Evolutionary conservation across 495 filamentous ascomycete genomes (phyloP).

Genomic region (Penicillium psychrofluorescens): DNA sequence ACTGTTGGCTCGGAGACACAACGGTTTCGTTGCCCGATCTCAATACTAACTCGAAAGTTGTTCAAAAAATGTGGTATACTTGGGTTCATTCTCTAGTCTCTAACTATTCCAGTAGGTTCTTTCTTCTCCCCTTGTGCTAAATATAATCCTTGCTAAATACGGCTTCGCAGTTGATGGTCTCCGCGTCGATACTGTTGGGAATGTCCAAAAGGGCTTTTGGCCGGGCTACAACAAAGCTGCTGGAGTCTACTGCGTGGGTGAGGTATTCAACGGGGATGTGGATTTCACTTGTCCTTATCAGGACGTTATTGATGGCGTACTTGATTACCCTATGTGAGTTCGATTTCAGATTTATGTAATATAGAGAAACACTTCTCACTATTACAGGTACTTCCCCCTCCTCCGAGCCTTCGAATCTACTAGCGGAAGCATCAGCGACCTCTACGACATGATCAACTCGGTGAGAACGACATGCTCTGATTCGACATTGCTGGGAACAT

Average conservation of each 20-base stretch:
- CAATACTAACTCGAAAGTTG: constrained; percentile 51
- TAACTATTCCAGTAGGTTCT: constrained; percentile 51
- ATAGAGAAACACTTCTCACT: too few relatives aligned
- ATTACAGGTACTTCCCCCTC: constrained; percentile 45
- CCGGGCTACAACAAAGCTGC: constrained; percentile 54
- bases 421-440: constrained; percentile 47
- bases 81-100: constrained; percentile 61
- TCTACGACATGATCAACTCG: constrained; percentile 52
- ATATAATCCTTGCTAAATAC: too few relatives aligned
- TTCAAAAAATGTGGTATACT: constrained; percentile 51
- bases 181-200: constrained; percentile 66
- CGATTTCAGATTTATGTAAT: too few relatives aligned
- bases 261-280: constrained; percentile 58
- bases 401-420: constrained; percentile 54
- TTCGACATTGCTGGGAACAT: constrained; percentile 60
- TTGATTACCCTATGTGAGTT: constrained; percentile 54
- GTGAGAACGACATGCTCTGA: constrained; percentile 52
- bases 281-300: constrained; percentile 60
- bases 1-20: constrained; percentile 61
- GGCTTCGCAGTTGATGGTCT: constrained; percentile 58
- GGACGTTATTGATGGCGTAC: constrained; percentile 46
- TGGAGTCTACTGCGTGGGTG: constrained; percentile 64
- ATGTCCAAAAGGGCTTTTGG: constrained; percentile 68
- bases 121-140: too few relatives aligned
- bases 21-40: constrained; percentile 61